Conservation (phyloP, 768 basidiomycete genomes). For the Boletus reticulatus region DNA sequence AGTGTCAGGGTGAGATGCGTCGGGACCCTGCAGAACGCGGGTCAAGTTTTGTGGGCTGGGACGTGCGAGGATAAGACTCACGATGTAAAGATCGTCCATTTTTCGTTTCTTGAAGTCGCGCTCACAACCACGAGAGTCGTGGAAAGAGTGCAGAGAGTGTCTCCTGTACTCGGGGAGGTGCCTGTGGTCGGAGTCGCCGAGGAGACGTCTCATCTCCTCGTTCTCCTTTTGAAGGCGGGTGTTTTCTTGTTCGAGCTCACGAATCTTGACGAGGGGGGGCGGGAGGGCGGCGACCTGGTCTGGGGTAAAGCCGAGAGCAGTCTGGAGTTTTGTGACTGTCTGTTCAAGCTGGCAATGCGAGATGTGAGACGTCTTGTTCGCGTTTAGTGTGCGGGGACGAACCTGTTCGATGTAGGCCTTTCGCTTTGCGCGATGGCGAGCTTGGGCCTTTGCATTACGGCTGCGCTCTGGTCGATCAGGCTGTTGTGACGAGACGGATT, state of each 20-base stretch:
- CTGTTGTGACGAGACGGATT: slow-evolving; percentile 36
- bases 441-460: slow-evolving; percentile 87
- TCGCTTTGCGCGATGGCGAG: slow-evolving; percentile 86
- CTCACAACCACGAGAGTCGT: slow-evolving; percentile 49
- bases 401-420: slow-evolving; percentile 94
- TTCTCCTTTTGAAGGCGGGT: slow-evolving; percentile 66
- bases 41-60: background rate
- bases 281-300: slow-evolving; percentile 75
- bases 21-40: slow-evolving; percentile 38
- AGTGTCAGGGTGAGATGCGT: slow-evolving; percentile 39
- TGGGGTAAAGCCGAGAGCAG: slow-evolving; percentile 65
- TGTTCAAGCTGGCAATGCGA: slow-evolving; percentile 61
- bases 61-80: slow-evolving; percentile 16
- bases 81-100: slow-evolving; percentile 59
- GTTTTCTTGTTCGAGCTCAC: slow-evolving; percentile 83
- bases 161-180: slow-evolving; percentile 48
- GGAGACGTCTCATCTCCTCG: slow-evolving; percentile 68
- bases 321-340: slow-evolving; percentile 82
- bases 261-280: slow-evolving; percentile 70
- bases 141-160: slow-evolving; percentile 44
- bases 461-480: slow-evolving; percentile 75
- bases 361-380: slow-evolving; percentile 6
- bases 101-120: slow-evolving; percentile 65
- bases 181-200: slow-evolving; percentile 45
- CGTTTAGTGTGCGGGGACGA: background rate